Evolutionary conservation across 192 early-diverging fungal genomes (phyloP).

Genomic region (Backusella psychrophila): DNA sequence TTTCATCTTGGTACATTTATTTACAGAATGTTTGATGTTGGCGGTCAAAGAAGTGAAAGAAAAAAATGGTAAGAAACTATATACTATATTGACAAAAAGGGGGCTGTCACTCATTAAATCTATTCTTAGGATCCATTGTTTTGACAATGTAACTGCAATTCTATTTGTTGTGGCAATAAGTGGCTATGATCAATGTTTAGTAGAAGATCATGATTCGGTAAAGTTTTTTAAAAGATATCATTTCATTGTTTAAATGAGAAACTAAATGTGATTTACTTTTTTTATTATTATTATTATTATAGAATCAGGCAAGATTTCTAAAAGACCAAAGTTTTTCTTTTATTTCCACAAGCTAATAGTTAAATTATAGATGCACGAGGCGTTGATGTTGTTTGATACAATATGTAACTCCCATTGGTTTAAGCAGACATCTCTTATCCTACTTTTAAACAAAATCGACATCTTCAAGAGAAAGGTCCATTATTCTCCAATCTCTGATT

Average conservation of each 20-base stretch:
- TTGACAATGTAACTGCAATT: conserved; percentile 56
- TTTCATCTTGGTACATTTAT: conserved; percentile 53
- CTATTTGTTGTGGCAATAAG: conserved; percentile 59
- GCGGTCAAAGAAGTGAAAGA: conserved; percentile 95
- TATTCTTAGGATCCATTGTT: conserved; percentile 36
- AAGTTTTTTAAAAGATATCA: conserved; percentile 10
- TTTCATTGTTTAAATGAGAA: background rate
- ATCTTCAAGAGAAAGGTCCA: conserved; percentile 54
- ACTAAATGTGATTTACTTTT: background rate
- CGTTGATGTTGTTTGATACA: conserved; percentile 56
- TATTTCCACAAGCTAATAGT: background rate
- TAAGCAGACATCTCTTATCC: conserved; percentile 56
- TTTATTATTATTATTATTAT: background rate
- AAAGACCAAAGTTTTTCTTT: background rate
- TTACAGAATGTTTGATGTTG: conserved; percentile 94
- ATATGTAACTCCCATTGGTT: conserved; percentile 65
- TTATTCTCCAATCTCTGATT: conserved; percentile 42
- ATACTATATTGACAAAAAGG: background rate
- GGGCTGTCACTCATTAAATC: too few species aligned
- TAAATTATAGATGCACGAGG: conserved; percentile 51
- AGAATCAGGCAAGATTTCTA: conserved; percentile 27
- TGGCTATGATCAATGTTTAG: conserved; percentile 58
- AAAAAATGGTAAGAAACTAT: conserved; percentile 77
- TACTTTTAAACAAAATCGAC: conserved; percentile 64
- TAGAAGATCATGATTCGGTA: conserved; percentile 50